Evolutionary conservation across 306 rosid genomes (phyloP).

Genomic region (Macrotyloma uniflorum): DNA sequence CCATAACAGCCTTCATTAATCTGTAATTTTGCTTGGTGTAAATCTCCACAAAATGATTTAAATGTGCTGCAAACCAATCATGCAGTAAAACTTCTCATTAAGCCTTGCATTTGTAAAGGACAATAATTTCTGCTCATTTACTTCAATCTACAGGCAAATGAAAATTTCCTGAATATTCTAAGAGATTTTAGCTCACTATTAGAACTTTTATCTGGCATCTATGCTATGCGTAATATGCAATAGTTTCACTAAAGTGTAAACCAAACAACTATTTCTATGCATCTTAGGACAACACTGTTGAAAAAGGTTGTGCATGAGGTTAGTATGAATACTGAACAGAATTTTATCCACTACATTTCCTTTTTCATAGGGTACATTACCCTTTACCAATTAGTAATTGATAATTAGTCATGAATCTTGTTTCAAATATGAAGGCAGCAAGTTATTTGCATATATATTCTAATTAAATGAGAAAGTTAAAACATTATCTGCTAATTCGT

Average conservation of each 20-base stretch:
- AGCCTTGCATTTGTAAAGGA: constrained; percentile 21
- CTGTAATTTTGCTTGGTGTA: constrained; percentile 70
- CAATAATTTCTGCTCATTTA: neutral
- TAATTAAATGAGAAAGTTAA: constrained; percentile 13
- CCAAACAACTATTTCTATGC: constrained; percentile 21
- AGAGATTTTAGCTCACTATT: constrained; percentile 6
- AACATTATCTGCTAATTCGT: neutral
- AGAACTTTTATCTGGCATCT: constrained; percentile 20
- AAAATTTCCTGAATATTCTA: constrained; percentile 19
- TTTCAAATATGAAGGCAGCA: constrained; percentile 5
- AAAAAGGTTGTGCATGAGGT: neutral
- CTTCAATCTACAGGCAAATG: constrained; percentile 23
- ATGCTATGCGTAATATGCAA: constrained; percentile 10
- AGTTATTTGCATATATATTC: neutral
- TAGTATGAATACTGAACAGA: neutral
- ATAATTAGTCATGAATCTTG: neutral
- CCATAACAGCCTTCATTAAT: constrained; percentile 61
- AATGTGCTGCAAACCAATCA: constrained; percentile 75
- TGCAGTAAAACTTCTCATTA: constrained; percentile 32
- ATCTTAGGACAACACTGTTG: constrained; percentile 5
- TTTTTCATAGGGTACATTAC: neutral
- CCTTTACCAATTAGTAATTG: neutral
- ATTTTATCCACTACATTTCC: neutral
- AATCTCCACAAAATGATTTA: constrained; percentile 86
- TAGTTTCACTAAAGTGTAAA: neutral